Evolutionary conservation across 306 rosid genomes (phyloP).

Genomic region (Canavalia ensiformis): DNA sequence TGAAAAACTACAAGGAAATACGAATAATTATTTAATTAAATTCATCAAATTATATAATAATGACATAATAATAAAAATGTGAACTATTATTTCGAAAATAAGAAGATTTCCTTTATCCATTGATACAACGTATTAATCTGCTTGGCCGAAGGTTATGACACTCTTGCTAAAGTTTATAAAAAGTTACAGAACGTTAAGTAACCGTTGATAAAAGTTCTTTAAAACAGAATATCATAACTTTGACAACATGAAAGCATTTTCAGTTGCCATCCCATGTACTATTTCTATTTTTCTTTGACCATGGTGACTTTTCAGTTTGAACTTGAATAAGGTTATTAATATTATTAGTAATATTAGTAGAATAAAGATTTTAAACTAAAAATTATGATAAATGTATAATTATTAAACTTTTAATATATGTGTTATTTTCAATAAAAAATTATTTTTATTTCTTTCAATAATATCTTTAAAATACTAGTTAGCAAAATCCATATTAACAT

Average conservation of each 20-base stretch:
- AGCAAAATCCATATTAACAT: no score
- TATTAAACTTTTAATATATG: no score
- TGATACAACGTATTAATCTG: no score
- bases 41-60: not conserved
- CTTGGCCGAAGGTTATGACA: not conserved
- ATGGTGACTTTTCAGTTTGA: not conserved
- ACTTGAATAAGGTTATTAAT: not conserved
- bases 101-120: not conserved
- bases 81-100: not conserved
- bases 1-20: not conserved
- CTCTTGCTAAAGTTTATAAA: not conserved
- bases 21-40: not conserved
- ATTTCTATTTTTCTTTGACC: not conserved
- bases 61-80: not conserved
- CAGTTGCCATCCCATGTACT: not conserved
- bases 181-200: not conserved
- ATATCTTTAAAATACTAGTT: no score
- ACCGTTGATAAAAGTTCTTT: constrained; percentile 21
- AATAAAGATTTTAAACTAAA: no score
- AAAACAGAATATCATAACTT: not conserved
- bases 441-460: no score
- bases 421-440: no score
- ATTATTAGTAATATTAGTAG: not conserved
- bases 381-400: no score
- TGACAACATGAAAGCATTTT: not conserved